Conservation (phyloP, 305 asterid genomes). For the Fraxinus dipetala region DNA sequence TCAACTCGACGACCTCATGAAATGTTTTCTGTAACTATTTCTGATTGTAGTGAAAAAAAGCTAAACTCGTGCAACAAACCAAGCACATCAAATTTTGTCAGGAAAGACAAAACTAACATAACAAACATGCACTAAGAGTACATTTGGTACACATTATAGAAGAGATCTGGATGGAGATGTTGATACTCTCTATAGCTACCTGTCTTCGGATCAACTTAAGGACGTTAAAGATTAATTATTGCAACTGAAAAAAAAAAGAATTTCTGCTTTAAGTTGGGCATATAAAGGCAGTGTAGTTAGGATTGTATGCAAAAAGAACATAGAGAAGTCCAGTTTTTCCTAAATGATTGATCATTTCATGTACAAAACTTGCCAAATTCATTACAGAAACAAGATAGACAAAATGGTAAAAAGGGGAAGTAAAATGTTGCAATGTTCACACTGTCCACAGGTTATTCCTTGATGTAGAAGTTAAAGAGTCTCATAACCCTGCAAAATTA, state of each 20-base stretch:
- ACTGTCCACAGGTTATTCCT: background rate
- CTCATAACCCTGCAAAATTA: conserved; percentile 13
- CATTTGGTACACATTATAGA: background rate
- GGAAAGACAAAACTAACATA: background rate
- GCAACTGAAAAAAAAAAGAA: background rate
- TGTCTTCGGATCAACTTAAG: background rate
- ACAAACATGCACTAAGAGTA: background rate
- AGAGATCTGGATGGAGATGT: background rate
- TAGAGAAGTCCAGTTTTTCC: background rate
- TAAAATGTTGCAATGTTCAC: conserved; percentile 20
- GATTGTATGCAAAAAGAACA: background rate
- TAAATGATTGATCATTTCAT: background rate
- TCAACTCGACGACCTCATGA: background rate
- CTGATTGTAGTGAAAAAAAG: background rate
- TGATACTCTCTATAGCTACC: background rate
- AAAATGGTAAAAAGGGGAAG: conserved; percentile 16
- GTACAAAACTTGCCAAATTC: background rate
- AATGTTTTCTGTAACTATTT: background rate
- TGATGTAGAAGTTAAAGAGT: background rate
- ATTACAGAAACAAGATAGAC: background rate
- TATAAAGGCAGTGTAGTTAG: background rate
- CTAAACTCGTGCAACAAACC: background rate
- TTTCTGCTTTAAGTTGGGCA: background rate
- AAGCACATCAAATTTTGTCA: background rate
- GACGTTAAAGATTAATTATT: background rate